Percentiles rank a stretch among this genome's conserved stretches.
phyloP scores from a whole-genome alignment of 805 yeast genomes.

The Wickerhamomyces ciferrii region DNA sequence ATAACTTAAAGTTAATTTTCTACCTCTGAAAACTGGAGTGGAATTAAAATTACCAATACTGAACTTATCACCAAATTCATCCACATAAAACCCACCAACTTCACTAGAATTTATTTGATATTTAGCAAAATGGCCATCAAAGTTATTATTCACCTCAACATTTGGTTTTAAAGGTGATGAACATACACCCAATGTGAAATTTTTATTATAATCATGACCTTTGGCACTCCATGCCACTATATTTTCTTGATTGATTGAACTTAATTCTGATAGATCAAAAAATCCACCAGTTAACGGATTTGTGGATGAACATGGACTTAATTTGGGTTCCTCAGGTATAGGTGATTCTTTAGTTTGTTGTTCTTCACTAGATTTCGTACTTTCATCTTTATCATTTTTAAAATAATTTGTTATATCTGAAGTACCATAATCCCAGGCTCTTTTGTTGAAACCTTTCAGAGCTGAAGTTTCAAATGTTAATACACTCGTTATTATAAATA shows the following conservation, averaged over 20 bases:
- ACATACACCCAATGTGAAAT: conserved; percentile 74
- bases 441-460: not conserved
- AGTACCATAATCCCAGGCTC: conserved; percentile 16
- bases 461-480: not conserved
- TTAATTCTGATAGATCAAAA: conserved; percentile 24
- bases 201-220: conserved; percentile 65
- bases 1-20: conserved; percentile 66
- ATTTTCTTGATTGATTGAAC: conserved; percentile 19
- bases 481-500: not conserved
- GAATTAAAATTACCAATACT: conserved; percentile 62
- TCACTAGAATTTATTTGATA: conserved; percentile 29
- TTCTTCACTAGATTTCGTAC: conserved; percentile 1
- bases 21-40: conserved; percentile 64
- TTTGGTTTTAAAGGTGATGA: conserved; percentile 41
- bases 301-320: conserved; percentile 36
- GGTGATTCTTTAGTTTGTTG: conserved; percentile 4
- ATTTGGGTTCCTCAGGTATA: conserved; percentile 6
- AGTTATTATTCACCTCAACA: conserved; percentile 20
- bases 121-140: conserved; percentile 10
- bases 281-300: conserved; percentile 37
- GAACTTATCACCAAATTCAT: conserved; percentile 33
- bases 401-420: conserved; percentile 12
- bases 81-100: conserved; percentile 56
- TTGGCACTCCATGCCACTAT: conserved; percentile 55
- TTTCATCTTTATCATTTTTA: not conserved